Evolutionary conservation across 2,329 filamentous ascomycete species (phyloP), one percentile per base, ranked within the genome.

Genomic region (Bipolaris sorokiniana): DNA sequence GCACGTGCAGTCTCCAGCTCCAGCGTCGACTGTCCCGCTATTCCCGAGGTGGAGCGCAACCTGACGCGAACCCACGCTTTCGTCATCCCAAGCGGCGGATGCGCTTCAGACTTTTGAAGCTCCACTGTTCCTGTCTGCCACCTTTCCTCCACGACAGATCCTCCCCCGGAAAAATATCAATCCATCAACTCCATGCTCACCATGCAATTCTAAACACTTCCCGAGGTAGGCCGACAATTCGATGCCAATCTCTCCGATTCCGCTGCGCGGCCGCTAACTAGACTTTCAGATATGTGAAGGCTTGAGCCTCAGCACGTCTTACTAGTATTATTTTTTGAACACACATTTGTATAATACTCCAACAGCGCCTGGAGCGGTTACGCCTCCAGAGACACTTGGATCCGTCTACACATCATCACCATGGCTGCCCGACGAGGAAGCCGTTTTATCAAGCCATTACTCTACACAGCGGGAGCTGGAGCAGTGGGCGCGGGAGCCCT

Each of bases 381-480:
- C 45, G 44, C 13, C 37, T 40, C 46, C 47, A 48, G 28, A 42
- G 15, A 36, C 26, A 48, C 26, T 33, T 38, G 37, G 38, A 52
- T 42, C 51, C 52, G 49, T 42, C 36, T 20, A 36, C 45, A 58
- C 40, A 46, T 28, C 40, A 44, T 28, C 59, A 63, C 51, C 58
- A 76, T 76, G 74, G 73, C 73, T 62, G 66, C 71, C 48, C 64
- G 71, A 61, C 71, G 72, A 58, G 66, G 71, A 61, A 72, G 72
- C 62, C 83, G 83, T 61, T 70, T 87, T 59, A 68, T 88, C 65
- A 83, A 81, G 72, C 83, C 83, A 47, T 74, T 87, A 59, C 81
- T 87, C 28, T 88, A 88, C 76, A 83, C 83, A 49, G 80, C 84
- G 38, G 83, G 80, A 50, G 85, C 83, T 20, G 80, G 81, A 55